These are phyloP conservation scores for Pseudovirgaria hyperparasitica DNA, from an alignment of 2,329 filamentous ascomycete genomes.

Conservation along the genomic window DNA sequence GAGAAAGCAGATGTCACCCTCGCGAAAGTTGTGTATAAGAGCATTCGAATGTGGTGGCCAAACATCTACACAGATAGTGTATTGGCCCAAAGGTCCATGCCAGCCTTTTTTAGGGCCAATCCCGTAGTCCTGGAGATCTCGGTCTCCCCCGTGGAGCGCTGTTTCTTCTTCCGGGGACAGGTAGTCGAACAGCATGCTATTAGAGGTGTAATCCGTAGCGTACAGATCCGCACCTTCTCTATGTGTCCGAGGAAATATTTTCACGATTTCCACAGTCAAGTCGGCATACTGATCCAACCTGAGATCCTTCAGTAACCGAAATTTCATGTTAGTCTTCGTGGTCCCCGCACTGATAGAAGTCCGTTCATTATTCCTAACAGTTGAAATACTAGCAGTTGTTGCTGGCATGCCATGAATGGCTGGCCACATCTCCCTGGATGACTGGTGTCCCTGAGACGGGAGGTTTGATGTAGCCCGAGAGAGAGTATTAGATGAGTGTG, in stretches of 20 bases:
- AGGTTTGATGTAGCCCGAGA: too few species aligned
- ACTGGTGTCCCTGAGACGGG: too few species aligned
- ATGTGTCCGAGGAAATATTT: slow-evolving; percentile 28
- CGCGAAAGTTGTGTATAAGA: slow-evolving; percentile 42
- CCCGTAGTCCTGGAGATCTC: slow-evolving; percentile 45
- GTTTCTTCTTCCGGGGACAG: slow-evolving; percentile 22
- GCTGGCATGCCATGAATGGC: too few species aligned
- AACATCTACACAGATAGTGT: slow-evolving; percentile 57
- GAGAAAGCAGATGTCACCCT: slow-evolving; percentile 52
- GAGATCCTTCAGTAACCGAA: slow-evolving; percentile 52
- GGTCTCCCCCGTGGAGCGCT: slow-evolving; percentile 28
- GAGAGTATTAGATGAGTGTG: too few species aligned
- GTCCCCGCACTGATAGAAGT: too few species aligned
- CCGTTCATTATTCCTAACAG: too few species aligned
- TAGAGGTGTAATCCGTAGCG: slow-evolving; percentile 72
- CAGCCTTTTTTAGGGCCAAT: slow-evolving; percentile 36
- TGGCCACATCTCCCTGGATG: too few species aligned
- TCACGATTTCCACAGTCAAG: slow-evolving; percentile 59
- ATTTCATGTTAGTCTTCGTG: slow-evolving; percentile 33
- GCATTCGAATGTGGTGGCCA: slow-evolving; percentile 54
- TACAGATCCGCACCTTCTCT: slow-evolving; percentile 45
- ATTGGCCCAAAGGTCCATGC: slow-evolving; percentile 62
- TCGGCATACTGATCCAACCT: slow-evolving; percentile 47
- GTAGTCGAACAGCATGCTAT: slow-evolving; percentile 50
- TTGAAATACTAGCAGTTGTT: too few species aligned